Conservation (phyloP, 176 grass and related monocot genomes). For the Microstegium vimineum region DNA sequence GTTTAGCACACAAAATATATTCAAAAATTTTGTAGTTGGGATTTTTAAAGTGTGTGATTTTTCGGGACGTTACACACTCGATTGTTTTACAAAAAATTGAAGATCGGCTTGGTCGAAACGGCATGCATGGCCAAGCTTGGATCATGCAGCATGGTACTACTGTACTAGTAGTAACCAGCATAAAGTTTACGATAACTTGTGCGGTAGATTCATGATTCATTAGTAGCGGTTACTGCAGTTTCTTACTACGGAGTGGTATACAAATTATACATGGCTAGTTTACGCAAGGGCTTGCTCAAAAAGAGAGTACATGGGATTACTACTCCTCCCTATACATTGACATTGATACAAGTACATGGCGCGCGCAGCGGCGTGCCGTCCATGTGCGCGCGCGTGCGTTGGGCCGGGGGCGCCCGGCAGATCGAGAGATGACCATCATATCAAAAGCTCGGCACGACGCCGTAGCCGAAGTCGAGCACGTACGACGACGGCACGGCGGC, state of each 20-base stretch:
- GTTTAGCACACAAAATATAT: too few species aligned
- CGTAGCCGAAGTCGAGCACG: constrained; percentile 65
- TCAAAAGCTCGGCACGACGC: constrained; percentile 75
- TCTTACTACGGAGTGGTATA: constrained; percentile 5
- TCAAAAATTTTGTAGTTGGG: too few species aligned
- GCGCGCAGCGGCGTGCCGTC: not conserved
- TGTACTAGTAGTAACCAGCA: not conserved
- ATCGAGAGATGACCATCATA: too few species aligned
- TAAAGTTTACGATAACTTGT: not conserved
- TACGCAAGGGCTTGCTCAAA: constrained; percentile 18
- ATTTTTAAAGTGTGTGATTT: too few species aligned
- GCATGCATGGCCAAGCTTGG: not conserved
- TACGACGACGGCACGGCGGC: constrained; percentile 36
- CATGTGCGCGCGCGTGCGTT: not conserved
- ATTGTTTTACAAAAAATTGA: not conserved
- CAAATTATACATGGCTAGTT: constrained; percentile 27
- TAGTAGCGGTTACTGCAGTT: not conserved
- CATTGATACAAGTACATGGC: not conserved
- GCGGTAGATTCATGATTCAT: not conserved
- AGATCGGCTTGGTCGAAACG: not conserved
- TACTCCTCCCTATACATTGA: not conserved
- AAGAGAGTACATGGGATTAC: constrained; percentile 23
- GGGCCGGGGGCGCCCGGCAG: not conserved
- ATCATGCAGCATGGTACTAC: not conserved
- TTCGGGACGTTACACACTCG: too few species aligned